phyloP scores from a whole-genome alignment of 768 basidiomycete genomes.

The Lactarius evosmus region DNA sequence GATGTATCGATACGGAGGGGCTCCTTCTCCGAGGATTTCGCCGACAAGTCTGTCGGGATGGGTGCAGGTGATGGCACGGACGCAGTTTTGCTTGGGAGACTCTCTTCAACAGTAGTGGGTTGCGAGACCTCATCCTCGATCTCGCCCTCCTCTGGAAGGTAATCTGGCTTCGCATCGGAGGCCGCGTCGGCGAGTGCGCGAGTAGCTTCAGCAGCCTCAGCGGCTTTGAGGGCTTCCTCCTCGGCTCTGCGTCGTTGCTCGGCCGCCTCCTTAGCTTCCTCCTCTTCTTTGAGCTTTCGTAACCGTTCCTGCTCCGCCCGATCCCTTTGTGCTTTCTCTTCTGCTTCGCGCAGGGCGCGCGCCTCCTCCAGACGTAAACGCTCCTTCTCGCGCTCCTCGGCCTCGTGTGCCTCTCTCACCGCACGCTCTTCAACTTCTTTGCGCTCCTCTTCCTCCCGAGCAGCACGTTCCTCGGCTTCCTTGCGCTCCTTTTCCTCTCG shows the following conservation, averaged over 20 bases:
- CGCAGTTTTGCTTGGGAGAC: not conserved
- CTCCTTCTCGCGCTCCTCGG: slow-evolving; percentile 32
- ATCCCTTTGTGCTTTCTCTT: slow-evolving; percentile 44
- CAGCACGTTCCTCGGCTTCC: slow-evolving; percentile 37
- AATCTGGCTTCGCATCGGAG: slow-evolving; percentile 36
- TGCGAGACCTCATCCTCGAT: slow-evolving; percentile 41
- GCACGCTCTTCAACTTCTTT: slow-evolving; percentile 40
- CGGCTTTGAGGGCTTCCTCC: slow-evolving; percentile 36
- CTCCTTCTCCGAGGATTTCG: slow-evolving; percentile 48
- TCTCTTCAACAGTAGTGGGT: slow-evolving; percentile 29
- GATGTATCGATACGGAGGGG: slow-evolving; percentile 65
- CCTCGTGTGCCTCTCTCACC: slow-evolving; percentile 28
- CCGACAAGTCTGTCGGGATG: slow-evolving; percentile 43
- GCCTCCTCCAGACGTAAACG: slow-evolving; percentile 17
- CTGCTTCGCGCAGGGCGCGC: slow-evolving; percentile 35
- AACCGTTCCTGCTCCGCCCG: slow-evolving; percentile 39
- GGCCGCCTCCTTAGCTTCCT: slow-evolving; percentile 31
- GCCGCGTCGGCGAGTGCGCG: slow-evolving; percentile 33
- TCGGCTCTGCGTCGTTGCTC: slow-evolving; percentile 36
- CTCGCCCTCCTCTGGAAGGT: slow-evolving; percentile 46
- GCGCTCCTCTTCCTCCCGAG: slow-evolving; percentile 41
- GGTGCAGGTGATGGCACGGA: slow-evolving; percentile 35
- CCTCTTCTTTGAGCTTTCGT: slow-evolving; percentile 30
- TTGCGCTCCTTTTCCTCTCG: slow-evolving; percentile 33
- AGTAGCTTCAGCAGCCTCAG: slow-evolving; percentile 42